Evolutionary conservation across 2,329 filamentous ascomycete genomes (phyloP), one percentile per base, ranked within the genome.

Genomic region (Xylariaceae sp.): DNA sequence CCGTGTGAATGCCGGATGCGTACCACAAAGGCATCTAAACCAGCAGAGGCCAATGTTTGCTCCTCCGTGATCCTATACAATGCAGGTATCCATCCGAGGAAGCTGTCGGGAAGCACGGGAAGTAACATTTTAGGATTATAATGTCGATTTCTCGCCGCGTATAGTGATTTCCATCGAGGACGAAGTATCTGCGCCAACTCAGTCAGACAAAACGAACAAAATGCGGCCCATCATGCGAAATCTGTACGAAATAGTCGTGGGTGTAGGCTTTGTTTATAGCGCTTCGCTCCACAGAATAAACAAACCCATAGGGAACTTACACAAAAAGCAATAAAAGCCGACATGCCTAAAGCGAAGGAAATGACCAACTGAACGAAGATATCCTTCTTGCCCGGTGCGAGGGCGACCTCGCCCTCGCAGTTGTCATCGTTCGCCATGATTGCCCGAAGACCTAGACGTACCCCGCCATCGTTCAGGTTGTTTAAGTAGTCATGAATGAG

Each of bases 61-160:
- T 96, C 87, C 66, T 97, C 92, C 1, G 87, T 90, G 62, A 99
- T 89, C 65, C 77, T 84, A 77, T 92, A 94, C 47, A 99, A 77
- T 2, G 87, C 85, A 1, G 92, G 86, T 51, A 99, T 94, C 94
- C 94, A 99, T 69, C 93, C 93, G 66, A 97, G 89, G 70, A 96
- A 86, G 51, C 84, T 88, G 71, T 92, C 85, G 15, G 93, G 90
- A 8, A 99, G 82, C 39, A 88, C 81, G 5, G 94, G 95, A 17
- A 97, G 80, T 35, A 80, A 75, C 61, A 80, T 75, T 35, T 75
- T 73, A 45, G 78, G 77, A 70, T 87, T 80, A 66, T 84, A 84
- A 64, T 89, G 87, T 68, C 87, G 87, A 75, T 92, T 94, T 59
- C 94, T 86, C 51, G 94, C 94, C 37, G 92, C 88, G 73, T 97